phyloP scores from a whole-genome alignment of 768 basidiomycete genomes.

The Boletus tylopilopsis region DNA sequence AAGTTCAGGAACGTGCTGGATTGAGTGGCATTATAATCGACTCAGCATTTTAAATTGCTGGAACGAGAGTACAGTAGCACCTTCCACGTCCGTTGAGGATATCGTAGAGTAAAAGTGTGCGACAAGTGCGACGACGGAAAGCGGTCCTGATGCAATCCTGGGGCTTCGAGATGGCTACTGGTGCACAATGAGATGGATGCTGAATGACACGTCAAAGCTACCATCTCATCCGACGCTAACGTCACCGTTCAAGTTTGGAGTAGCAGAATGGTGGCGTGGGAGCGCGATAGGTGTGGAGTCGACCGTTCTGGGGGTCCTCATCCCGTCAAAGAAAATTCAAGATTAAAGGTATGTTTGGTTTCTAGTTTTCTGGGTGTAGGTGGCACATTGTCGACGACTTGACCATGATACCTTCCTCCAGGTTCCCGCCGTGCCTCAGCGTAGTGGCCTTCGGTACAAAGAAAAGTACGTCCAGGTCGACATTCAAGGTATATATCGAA shows the following conservation, averaged over 20 bases:
- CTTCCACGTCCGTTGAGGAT: not conserved
- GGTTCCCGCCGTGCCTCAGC: constrained; percentile 16
- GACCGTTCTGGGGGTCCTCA: no score
- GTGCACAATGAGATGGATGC: constrained; percentile 13
- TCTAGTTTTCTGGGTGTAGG: not conserved
- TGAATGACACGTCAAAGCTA: no score
- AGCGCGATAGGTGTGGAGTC: no score
- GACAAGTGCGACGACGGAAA: constrained; percentile 14
- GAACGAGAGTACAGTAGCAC: no score
- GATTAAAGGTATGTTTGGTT: constrained; percentile 23
- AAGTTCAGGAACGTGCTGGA: constrained; percentile 15
- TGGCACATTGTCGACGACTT: not conserved
- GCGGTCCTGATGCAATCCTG: constrained; percentile 1
- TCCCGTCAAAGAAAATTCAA: constrained; percentile 21
- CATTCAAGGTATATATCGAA: not conserved
- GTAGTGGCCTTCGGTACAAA: constrained; percentile 26
- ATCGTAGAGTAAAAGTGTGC: constrained; percentile 16
- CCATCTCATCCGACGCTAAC: no score
- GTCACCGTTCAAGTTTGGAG: no score
- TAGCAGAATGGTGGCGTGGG: no score
- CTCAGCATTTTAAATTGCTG: constrained; percentile 11
- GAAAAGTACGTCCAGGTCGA: constrained; percentile 25
- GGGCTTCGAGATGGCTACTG: constrained; percentile 20
- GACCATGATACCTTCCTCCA: not conserved
- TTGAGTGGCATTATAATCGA: constrained; percentile 16